Conservation (phyloP, 169 alveolate species). For the Miamiensis avidus region DNA sequence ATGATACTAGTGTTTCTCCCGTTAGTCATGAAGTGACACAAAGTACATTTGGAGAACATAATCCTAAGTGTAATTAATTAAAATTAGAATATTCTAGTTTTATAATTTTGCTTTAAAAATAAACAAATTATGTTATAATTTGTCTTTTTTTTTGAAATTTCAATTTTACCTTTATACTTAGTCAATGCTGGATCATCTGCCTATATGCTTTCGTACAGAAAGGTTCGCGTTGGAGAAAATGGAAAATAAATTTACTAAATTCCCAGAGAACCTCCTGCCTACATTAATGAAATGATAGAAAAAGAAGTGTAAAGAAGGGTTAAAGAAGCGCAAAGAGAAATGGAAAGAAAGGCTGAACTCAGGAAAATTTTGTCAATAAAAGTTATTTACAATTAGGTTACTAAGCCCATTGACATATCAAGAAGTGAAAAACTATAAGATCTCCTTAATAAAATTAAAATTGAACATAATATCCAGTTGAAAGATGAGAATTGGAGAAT, state of each 20-base stretch:
- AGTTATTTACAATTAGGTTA: conserved; percentile 32
- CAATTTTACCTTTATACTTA: background rate
- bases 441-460: conserved; percentile 16
- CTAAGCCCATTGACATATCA: conserved; percentile 27
- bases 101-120: background rate
- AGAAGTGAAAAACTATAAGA: conserved; percentile 13
- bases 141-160: background rate
- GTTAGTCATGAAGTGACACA: conserved; percentile 49
- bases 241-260: conserved; percentile 19
- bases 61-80: conserved; percentile 8
- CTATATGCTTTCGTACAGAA: conserved; percentile 61
- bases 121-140: too few species aligned
- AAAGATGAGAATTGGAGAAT: conserved; percentile 34
- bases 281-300: conserved; percentile 28
- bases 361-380: conserved; percentile 2
- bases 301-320: conserved; percentile 21
- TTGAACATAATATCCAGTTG: conserved; percentile 23
- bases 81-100: background rate
- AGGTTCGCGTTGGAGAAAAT: conserved; percentile 29
- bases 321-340: conserved; percentile 11
- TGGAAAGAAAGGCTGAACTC: background rate
- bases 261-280: conserved; percentile 28
- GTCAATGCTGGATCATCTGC: conserved; percentile 55
- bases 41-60: conserved; percentile 61
- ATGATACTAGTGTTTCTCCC: conserved; percentile 68